phyloP scores from a whole-genome alignment of 2,329 filamentous ascomycete genomes.

The Neopestalotiopsis sp. region DNA sequence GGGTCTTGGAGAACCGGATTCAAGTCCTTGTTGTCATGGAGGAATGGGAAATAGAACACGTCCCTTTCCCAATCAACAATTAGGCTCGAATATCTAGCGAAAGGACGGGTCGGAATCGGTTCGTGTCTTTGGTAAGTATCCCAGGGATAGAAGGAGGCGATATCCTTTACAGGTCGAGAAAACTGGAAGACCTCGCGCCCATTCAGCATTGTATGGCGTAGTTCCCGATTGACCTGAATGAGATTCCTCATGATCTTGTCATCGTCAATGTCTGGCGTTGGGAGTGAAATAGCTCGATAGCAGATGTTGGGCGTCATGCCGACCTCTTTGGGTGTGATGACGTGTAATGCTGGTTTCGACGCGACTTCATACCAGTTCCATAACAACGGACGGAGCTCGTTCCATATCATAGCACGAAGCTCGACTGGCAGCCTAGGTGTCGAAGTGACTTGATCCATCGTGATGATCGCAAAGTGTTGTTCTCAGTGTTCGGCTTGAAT shows the following conservation, averaged over 20 bases:
- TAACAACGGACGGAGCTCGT: background rate
- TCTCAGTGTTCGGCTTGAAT: background rate
- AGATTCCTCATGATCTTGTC: background rate
- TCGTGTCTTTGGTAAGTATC: background rate
- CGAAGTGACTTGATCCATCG: background rate
- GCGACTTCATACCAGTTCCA: background rate
- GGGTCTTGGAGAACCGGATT: background rate
- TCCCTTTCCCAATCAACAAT: conserved; percentile 2
- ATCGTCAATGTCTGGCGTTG: background rate
- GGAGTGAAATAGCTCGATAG: background rate
- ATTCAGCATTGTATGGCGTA: background rate
- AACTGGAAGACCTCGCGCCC: background rate
- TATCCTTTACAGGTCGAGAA: background rate
- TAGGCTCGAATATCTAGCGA: background rate
- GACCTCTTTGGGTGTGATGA: background rate
- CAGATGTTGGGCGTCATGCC: background rate
- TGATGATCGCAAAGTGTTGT: background rate
- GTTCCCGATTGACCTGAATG: background rate
- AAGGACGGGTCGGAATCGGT: background rate
- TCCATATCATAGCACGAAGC: background rate
- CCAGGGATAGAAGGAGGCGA: background rate
- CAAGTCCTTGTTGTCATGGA: background rate
- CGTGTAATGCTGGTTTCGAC: background rate
- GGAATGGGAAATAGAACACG: background rate
- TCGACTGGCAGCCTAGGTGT: background rate